Conservation (phyloP, 129 eudicot species). For the Helichrysum umbraculigerum region DNA sequence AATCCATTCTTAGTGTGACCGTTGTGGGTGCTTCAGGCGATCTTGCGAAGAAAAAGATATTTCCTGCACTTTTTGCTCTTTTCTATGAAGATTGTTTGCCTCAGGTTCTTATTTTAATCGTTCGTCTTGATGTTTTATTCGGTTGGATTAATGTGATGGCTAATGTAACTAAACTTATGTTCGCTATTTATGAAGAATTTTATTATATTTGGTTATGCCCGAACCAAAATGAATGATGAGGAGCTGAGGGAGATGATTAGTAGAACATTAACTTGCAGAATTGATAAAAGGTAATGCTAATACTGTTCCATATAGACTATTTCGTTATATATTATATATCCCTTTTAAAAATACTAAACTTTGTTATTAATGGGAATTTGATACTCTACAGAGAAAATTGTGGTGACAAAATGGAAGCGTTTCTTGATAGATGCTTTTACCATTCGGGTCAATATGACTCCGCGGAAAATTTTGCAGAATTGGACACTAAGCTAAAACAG, state of each 20-base stretch:
- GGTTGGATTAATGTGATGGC: background rate
- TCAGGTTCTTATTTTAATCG: slow-evolving; percentile 44
- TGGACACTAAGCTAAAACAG: slow-evolving; percentile 59
- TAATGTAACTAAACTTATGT: background rate
- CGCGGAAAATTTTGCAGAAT: slow-evolving; percentile 65
- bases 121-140: background rate
- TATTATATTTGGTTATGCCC: slow-evolving; percentile 78
- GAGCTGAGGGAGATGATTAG: slow-evolving; percentile 83
- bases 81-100: slow-evolving; percentile 84
- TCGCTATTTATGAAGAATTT: slow-evolving; percentile 51
- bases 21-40: slow-evolving; percentile 97
- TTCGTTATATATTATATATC: background rate
- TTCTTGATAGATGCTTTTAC: slow-evolving; percentile 79
- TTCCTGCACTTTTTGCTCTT: slow-evolving; percentile 90
- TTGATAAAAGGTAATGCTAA: slow-evolving; percentile 61
- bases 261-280: slow-evolving; percentile 81
- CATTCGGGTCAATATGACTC: slow-evolving; percentile 85
- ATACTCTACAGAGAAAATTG: slow-evolving; percentile 68
- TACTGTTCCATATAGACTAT: background rate
- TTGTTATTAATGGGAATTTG: background rate
- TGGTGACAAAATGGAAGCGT: slow-evolving; percentile 75
- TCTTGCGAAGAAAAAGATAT: slow-evolving; percentile 89
- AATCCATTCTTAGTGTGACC: slow-evolving; percentile 63
- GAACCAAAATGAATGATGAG: slow-evolving; percentile 80
- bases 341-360: background rate